A percentile compares a stretch with the other conserved stretches of the same genome.
phyloP scores from a whole-genome alignment of 495 filamentous ascomycete species.

The Penicillium arizonense region DNA sequence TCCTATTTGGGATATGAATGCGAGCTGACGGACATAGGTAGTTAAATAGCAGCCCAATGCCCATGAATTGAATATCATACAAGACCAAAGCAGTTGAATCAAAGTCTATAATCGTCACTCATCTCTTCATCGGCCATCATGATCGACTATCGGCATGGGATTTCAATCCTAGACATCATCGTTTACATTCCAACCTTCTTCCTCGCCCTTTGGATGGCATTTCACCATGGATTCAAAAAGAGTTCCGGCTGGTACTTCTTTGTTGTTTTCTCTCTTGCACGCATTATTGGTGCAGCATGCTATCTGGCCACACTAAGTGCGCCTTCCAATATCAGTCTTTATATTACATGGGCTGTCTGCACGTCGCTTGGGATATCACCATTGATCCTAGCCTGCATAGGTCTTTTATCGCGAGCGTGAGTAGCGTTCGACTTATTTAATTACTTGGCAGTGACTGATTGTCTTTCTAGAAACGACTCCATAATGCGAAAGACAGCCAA shows the following conservation, averaged over 20 bases:
- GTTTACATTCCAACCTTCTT: conserved; percentile 33
- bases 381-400: conserved; percentile 14
- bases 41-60: not conserved
- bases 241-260: conserved; percentile 36
- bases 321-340: conserved; percentile 18
- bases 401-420: conserved; percentile 22
- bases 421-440: not conserved
- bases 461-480: conserved; percentile 15
- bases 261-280: conserved; percentile 34
- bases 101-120: not conserved
- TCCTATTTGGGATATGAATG: not conserved
- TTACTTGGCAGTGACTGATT: not conserved
- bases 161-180: conserved; percentile 35
- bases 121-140: not conserved
- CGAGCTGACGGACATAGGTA: not conserved
- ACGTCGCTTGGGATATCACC: conserved; percentile 25
- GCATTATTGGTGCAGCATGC: conserved; percentile 34
- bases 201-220: conserved; percentile 31
- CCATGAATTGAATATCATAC: not conserved
- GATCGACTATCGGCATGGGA: conserved; percentile 27
- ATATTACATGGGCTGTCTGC: conserved; percentile 22
- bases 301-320: conserved; percentile 35
- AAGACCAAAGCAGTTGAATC: not conserved
- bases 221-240: conserved; percentile 37
- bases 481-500: conserved; percentile 16